Evolutionary conservation across 106 monocot genomes (phyloP).

Genomic region (Triglochin maritima): DNA sequence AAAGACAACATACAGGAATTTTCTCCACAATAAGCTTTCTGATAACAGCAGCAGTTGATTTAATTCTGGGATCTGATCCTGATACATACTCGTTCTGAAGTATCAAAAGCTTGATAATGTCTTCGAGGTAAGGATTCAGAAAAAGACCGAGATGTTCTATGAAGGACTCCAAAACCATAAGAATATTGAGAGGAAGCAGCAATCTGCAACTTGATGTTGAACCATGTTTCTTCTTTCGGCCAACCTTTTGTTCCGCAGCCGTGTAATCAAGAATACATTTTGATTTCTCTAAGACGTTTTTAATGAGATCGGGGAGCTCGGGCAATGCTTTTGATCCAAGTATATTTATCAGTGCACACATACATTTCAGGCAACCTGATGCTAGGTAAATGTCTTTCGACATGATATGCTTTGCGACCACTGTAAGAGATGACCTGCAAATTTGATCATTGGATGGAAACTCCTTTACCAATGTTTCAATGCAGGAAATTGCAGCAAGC

Average conservation of each 20-base stretch:
- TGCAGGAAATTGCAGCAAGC: conserved; percentile 56
- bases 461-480: conserved; percentile 59
- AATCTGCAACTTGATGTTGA: conserved; percentile 15
- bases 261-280: conserved; percentile 27
- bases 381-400: conserved; percentile 50
- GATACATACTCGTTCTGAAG: conserved; percentile 55
- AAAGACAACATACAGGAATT: conserved; percentile 52
- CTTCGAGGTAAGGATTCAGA: conserved; percentile 80
- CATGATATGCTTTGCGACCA: conserved; percentile 39
- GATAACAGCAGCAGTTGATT: conserved; percentile 37
- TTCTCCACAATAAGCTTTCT: conserved; percentile 65
- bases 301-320: conserved; percentile 68
- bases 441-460: conserved; percentile 37
- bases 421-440: conserved; percentile 34
- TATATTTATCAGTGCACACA: conserved; percentile 40
- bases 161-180: conserved; percentile 45
- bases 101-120: conserved; percentile 55
- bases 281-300: conserved; percentile 29
- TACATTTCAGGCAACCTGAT: conserved; percentile 42
- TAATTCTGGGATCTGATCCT: conserved; percentile 42
- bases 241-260: conserved; percentile 8
- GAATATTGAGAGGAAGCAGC: conserved; percentile 29
- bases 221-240: conserved; percentile 5
- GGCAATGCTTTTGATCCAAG: conserved; percentile 80
- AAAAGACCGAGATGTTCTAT: conserved; percentile 65